Conservation (phyloP, 1,139 yeast genomes). For the Scheffersomyces illinoinensis region DNA sequence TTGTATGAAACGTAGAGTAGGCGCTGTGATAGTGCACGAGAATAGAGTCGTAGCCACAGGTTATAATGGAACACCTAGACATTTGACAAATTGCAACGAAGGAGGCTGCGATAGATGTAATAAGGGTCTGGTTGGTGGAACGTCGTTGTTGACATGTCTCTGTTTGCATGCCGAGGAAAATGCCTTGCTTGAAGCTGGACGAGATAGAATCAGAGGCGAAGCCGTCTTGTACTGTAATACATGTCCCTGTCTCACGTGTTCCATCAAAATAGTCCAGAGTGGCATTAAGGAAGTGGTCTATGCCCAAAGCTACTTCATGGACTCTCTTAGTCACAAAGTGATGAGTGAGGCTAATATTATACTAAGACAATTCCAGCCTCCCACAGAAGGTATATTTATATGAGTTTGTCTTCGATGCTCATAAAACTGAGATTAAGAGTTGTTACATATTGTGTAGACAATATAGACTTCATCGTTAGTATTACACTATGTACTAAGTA, state of each 20-base stretch:
- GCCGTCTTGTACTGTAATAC: slow-evolving; percentile 84
- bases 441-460: neutral
- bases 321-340: slow-evolving; percentile 66
- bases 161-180: slow-evolving; percentile 98
- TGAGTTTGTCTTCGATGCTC: slow-evolving; percentile 7
- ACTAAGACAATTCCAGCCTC: slow-evolving; percentile 73
- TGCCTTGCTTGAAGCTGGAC: slow-evolving; percentile 90
- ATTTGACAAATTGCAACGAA: slow-evolving; percentile 82
- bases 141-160: slow-evolving; percentile 72
- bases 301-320: slow-evolving; percentile 93
- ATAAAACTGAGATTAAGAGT: neutral
- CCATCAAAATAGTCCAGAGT: slow-evolving; percentile 90
- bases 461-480: neutral
- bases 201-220: slow-evolving; percentile 65
- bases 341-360: slow-evolving; percentile 71
- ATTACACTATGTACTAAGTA: neutral
- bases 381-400: slow-evolving; percentile 48
- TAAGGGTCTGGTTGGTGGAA: slow-evolving; percentile 62
- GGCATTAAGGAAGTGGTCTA: slow-evolving; percentile 94
- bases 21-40: slow-evolving; percentile 89
- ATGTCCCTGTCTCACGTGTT: slow-evolving; percentile 95
- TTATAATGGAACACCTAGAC: slow-evolving; percentile 95
- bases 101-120: slow-evolving; percentile 95
- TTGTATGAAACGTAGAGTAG: slow-evolving; percentile 96
- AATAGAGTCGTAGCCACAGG: slow-evolving; percentile 92